phyloP scores from a whole-genome alignment of 192 early-diverging fungal species.

The Spizellomyces sp. region DNA sequence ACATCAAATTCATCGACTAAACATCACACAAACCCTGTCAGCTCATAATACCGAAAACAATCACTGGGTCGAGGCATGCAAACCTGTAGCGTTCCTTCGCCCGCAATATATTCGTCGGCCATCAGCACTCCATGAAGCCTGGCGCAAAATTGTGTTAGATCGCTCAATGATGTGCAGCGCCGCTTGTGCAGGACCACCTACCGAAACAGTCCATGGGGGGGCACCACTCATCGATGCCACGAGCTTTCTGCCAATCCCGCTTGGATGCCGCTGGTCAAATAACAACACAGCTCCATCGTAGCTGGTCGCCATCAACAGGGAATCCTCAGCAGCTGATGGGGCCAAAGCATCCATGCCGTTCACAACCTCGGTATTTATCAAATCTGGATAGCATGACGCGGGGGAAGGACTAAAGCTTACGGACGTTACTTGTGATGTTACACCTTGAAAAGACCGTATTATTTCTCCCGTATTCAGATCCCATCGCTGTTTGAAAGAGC shows the following conservation, averaged over 20 bases:
- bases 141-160: slow-evolving; percentile 1
- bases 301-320: slow-evolving; percentile 35
- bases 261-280: slow-evolving; percentile 38
- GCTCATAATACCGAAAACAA: not conserved
- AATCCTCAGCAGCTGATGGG: slow-evolving; percentile 18
- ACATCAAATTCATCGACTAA: slow-evolving; percentile 90
- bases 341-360: not conserved
- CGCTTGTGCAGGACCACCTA: not conserved
- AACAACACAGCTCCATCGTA: slow-evolving; percentile 46
- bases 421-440: slow-evolving; percentile 82
- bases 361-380: slow-evolving; percentile 7
- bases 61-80: not conserved
- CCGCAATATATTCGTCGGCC: slow-evolving; percentile 82
- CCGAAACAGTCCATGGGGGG: slow-evolving; percentile 25
- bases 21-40: slow-evolving; percentile 11
- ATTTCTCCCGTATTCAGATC: slow-evolving; percentile 80
- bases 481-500: slow-evolving; percentile 50
- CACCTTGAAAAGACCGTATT: slow-evolving; percentile 70
- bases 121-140: slow-evolving; percentile 83
- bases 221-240: slow-evolving; percentile 5
- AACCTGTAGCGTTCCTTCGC: slow-evolving; percentile 82
- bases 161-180: not conserved
- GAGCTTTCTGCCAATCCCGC: slow-evolving; percentile 34
- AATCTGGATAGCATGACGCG: slow-evolving; percentile 7
- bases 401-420: slow-evolving; percentile 67